Evolutionary conservation across 169 alveolate genomes (phyloP).

Genomic region (Cryptosporidium ryanae): DNA sequence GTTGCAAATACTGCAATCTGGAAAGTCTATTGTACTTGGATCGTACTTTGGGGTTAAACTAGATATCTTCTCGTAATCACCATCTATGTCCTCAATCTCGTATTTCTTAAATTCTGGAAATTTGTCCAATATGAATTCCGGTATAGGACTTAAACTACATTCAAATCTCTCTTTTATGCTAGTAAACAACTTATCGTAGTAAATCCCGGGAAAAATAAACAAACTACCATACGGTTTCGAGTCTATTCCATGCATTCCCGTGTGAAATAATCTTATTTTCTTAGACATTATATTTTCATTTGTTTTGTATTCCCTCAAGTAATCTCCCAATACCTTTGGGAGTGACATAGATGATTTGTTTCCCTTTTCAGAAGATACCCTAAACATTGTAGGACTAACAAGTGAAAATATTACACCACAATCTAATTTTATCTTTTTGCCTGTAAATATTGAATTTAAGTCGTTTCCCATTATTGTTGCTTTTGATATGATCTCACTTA

Average conservation of each 20-base stretch:
- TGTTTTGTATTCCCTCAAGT: slow-evolving; percentile 20
- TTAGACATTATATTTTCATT: slow-evolving; percentile 16
- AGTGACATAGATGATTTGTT: slow-evolving; percentile 36
- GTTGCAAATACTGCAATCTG: slow-evolving; percentile 48
- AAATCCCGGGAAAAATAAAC: slow-evolving; percentile 61
- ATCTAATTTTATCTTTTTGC: slow-evolving; percentile 26
- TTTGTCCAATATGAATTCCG: slow-evolving; percentile 66
- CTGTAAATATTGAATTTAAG: slow-evolving; percentile 9
- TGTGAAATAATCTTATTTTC: slow-evolving; percentile 46
- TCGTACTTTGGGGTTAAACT: slow-evolving; percentile 50
- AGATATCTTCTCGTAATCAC: slow-evolving; percentile 37
- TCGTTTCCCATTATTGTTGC: slow-evolving; percentile 67
- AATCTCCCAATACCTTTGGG: slow-evolving; percentile 37
- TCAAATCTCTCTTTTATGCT: slow-evolving; percentile 43
- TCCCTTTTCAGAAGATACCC: slow-evolving; percentile 52
- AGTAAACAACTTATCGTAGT: slow-evolving; percentile 35
- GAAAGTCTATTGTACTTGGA: slow-evolving; percentile 11
- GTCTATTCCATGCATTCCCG: slow-evolving; percentile 50
- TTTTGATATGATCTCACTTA: background rate
- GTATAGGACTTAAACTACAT: slow-evolving; percentile 31
- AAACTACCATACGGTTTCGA: slow-evolving; percentile 19
- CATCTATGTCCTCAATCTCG: slow-evolving; percentile 53
- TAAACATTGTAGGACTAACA: slow-evolving; percentile 69
- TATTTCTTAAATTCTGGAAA: slow-evolving; percentile 64
- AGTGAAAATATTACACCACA: slow-evolving; percentile 50